Percentiles rank a stretch among this genome's conserved stretches.
Evolutionary conservation across 805 yeast genomes (phyloP).

Genomic region (Yamadazyma scolyti): DNA sequence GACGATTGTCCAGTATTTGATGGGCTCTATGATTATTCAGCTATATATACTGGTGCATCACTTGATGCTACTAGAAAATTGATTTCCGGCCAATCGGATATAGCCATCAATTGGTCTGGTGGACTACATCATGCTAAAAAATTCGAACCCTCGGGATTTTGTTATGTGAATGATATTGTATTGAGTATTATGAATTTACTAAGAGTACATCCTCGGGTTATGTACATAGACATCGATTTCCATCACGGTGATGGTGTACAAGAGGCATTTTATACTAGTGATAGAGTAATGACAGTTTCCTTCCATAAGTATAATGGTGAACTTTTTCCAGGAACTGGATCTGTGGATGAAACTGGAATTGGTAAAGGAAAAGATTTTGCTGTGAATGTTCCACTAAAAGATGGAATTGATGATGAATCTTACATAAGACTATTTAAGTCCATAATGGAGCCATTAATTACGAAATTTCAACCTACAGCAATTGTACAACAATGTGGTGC

Average conservation of each 20-base stretch:
- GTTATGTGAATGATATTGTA: slow-evolving; percentile 93
- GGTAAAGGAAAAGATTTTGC: slow-evolving; percentile 88
- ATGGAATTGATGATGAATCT: slow-evolving; percentile 92
- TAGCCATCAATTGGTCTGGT: slow-evolving; percentile 95
- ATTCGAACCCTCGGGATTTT: slow-evolving; percentile 90
- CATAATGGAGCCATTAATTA: slow-evolving; percentile 84
- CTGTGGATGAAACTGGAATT: slow-evolving; percentile 81
- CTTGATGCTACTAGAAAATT: slow-evolving; percentile 88
- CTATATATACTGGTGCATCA: slow-evolving; percentile 89
- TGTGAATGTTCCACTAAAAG: slow-evolving; percentile 87
- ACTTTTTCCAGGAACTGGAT: slow-evolving; percentile 97
- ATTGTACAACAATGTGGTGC: slow-evolving; percentile 98
- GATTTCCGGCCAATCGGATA: slow-evolving; percentile 82
- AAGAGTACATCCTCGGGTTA: slow-evolving; percentile 86
- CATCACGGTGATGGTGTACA: slow-evolving; percentile 99
- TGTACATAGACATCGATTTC: slow-evolving; percentile 90
- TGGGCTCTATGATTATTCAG: slow-evolving; percentile 88
- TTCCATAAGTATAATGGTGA: slow-evolving; percentile 93
- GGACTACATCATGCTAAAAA: slow-evolving; percentile 97
- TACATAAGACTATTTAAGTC: slow-evolving; percentile 75
- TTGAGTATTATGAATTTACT: slow-evolving; percentile 80
- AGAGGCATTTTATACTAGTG: slow-evolving; percentile 93
- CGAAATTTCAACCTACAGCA: slow-evolving; percentile 88
- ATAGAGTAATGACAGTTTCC: slow-evolving; percentile 93
- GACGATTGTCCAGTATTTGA: slow-evolving; percentile 95